These are phyloP conservation scores for Aureobasidium sp. DNA, from an alignment of 2,329 filamentous ascomycete species.

Conservation along the genomic window DNA sequence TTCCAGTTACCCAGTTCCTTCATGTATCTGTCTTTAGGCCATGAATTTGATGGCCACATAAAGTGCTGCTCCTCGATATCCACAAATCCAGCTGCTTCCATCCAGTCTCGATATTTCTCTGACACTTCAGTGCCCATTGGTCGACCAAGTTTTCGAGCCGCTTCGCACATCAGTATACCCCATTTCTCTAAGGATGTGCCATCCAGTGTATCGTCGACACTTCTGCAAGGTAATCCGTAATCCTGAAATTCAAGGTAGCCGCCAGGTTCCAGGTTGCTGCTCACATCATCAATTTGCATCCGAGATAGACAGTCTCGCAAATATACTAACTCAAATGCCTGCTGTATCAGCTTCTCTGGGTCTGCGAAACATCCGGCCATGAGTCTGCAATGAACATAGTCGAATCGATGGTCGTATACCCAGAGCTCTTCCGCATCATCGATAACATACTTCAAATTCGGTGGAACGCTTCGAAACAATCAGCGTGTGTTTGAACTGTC, in stretches of 20 bases:
- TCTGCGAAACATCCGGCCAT: conserved; percentile 49
- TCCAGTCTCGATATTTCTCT: conserved; percentile 33
- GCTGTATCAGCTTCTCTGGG: conserved; percentile 43
- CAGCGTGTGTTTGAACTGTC: not conserved
- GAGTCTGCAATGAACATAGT: conserved; percentile 50
- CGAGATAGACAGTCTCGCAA: not conserved
- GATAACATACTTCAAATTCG: conserved; percentile 56
- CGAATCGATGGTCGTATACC: conserved; percentile 47
- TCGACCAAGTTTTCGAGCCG: conserved; percentile 34
- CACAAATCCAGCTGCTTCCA: conserved; percentile 37
- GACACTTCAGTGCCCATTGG: conserved; percentile 35
- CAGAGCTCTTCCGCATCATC: conserved; percentile 57
- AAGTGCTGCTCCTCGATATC: conserved; percentile 35
- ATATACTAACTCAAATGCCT: conserved; percentile 39
- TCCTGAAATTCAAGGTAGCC: conserved; percentile 48
- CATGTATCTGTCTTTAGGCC: conserved; percentile 43
- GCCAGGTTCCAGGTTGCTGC: conserved; percentile 41
- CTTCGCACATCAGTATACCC: conserved; percentile 33
- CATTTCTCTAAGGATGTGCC: conserved; percentile 29
- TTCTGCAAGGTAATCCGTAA: conserved; percentile 36
- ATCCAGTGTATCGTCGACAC: conserved; percentile 31
- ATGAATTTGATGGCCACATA: conserved; percentile 39
- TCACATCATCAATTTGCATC: conserved; percentile 18
- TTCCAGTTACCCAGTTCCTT: conserved; percentile 45
- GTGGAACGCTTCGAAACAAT: conserved; percentile 40